Percentiles rank a stretch among this genome's conserved stretches.
Evolutionary conservation across 306 rosid genomes (phyloP).

Genomic region (Cajanus cajan): DNA sequence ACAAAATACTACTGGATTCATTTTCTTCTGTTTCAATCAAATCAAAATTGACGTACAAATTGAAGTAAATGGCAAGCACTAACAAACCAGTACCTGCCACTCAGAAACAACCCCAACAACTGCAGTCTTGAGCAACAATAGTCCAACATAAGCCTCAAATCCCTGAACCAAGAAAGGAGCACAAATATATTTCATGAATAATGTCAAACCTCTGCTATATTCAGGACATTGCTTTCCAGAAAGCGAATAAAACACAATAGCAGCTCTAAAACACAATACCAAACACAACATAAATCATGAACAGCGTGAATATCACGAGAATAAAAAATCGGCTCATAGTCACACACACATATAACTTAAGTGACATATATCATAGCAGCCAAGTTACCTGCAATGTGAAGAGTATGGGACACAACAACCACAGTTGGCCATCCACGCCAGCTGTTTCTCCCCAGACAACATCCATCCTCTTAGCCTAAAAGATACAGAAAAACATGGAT

Average conservation of each 20-base stretch:
- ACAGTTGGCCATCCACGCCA: constrained; percentile 92
- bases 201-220: background rate
- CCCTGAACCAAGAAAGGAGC: constrained; percentile 51
- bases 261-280: background rate
- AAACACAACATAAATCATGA: constrained; percentile 15
- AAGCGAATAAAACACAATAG: background rate
- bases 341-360: background rate
- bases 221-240: constrained; percentile 12
- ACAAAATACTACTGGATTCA: constrained; percentile 11
- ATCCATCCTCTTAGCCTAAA: constrained; percentile 99
- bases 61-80: constrained; percentile 12
- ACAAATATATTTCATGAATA: constrained; percentile 23
- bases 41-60: background rate
- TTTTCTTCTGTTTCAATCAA: background rate
- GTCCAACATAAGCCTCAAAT: constrained; percentile 92
- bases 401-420: constrained; percentile 92
- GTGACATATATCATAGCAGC: background rate
- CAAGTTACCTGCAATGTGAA: constrained; percentile 82
- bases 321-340: background rate
- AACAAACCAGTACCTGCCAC: constrained; percentile 80
- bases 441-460: constrained; percentile 99
- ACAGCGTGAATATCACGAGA: too few relatives aligned
- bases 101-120: constrained; percentile 66
- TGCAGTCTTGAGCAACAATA: constrained; percentile 74
- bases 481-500: constrained; percentile 29